Base-by-base conservation (phyloP, 257 asterid species). In the Solanum chmielewskii region DNA sequence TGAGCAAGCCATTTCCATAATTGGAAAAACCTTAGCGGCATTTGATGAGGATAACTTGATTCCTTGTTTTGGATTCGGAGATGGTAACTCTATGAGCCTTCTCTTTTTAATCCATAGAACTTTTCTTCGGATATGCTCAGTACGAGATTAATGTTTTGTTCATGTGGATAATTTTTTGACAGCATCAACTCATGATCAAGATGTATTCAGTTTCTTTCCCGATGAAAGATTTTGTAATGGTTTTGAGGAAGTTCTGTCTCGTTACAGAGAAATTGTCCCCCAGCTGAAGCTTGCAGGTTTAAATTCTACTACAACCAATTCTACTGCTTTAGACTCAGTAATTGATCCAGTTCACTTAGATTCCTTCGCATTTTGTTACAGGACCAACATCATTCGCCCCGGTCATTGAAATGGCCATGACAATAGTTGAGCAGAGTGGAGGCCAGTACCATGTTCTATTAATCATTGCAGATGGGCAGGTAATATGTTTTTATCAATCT, bases 341-440 rank as follows among this genome's bases (percentile, higher is more conserved):
- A 69, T 68, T 25, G 45, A 33, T 44, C 70, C 20, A 60, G 56
- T 42, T 68, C 33, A 70, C 90, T 91, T 86, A 85, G 84, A 42
- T 42, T 31, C 83, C 86, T 87, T 85, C 9, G 76, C 71, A 87
- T 76, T 90, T 84, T 84, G 89, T 78, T 90, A 73, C 95, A 97
- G 99, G 99, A 11, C 99, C 99, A 71, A 97, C 99, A 56, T 97
- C 99, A 69, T 96, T 96, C 90, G 98, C 98, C 33, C 99, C 99
- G 29, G 85, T 95, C 31, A 93, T 96, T 86, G 98, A 96, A 90
- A 95, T 91, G 96, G 99, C 98, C 88, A 92, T 78, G 84, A 93
- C 98, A 84, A 94, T 94, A 92, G 99, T 96, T 85, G 95, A 93
- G 91, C 95, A 94, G 90, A 96, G 96, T 86, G 96, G 96, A 84